A percentile compares a stretch with the other conserved stretches of the same genome.
Evolutionary conservation across 306 rosid genomes (phyloP).

Genomic region (Inga leiocalycina): DNA sequence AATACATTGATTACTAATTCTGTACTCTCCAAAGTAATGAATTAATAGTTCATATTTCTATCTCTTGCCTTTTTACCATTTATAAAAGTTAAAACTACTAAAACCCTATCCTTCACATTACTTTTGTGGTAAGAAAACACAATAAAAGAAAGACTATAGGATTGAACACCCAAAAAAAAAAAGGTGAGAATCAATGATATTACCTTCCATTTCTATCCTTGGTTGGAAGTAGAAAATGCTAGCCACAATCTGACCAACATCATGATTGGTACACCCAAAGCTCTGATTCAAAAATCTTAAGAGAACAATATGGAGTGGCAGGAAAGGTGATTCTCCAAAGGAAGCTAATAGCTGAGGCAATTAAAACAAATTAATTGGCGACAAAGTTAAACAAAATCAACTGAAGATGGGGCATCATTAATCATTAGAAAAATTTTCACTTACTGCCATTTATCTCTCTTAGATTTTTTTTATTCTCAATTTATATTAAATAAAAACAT

Average conservation of each 20-base stretch:
- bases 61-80: too few species aligned
- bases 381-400: background rate
- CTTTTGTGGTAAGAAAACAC: too few species aligned
- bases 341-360: slow-evolving; percentile 28
- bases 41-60: too few species aligned
- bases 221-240: too few species aligned
- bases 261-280: slow-evolving; percentile 38
- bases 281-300: slow-evolving; percentile 26
- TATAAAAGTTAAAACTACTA: too few species aligned
- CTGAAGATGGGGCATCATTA: background rate
- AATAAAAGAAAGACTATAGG: too few species aligned
- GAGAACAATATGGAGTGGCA: slow-evolving; percentile 19
- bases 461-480: background rate
- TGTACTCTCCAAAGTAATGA: too few species aligned
- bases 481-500: background rate
- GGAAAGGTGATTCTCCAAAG: slow-evolving; percentile 29
- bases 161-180: too few species aligned
- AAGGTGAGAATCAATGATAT: background rate
- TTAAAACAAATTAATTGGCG: background rate
- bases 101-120: too few species aligned
- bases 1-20: too few species aligned
- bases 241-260: too few species aligned
- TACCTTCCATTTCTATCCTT: slow-evolving; percentile 45
- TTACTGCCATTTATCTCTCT: slow-evolving; percentile 36
- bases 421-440: background rate